Evolutionary conservation across 805 yeast species (phyloP).

Genomic region (Saccharomycopsis sp.): DNA sequence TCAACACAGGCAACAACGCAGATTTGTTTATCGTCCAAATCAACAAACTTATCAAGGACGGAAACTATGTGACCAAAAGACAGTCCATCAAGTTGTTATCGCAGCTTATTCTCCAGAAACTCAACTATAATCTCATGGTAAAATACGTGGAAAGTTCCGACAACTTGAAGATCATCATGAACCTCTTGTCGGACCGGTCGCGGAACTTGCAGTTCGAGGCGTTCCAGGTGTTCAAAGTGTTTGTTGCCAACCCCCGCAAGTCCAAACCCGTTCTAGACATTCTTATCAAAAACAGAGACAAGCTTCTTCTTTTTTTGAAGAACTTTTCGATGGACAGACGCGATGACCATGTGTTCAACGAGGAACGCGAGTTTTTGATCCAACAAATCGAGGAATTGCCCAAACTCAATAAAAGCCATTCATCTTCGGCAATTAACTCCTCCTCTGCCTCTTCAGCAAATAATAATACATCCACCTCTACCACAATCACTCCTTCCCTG

Average conservation of each 20-base stretch:
- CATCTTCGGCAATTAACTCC: neutral
- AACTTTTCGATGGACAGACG: slow-evolving; percentile 52
- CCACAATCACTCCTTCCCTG: neutral
- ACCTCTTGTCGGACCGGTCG: slow-evolving; percentile 77
- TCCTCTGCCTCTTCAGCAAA: neutral
- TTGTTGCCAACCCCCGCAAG: slow-evolving; percentile 94
- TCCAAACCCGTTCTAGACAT: slow-evolving; percentile 75
- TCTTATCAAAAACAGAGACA: slow-evolving; percentile 73
- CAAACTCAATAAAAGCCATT: slow-evolving; percentile 33
- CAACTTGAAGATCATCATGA: slow-evolving; percentile 82
- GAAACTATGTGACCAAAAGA: slow-evolving; percentile 86
- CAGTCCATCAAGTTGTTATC: slow-evolving; percentile 77
- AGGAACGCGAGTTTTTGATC: slow-evolving; percentile 76
- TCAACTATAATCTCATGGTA: slow-evolving; percentile 67
- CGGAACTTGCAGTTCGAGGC: slow-evolving; percentile 86
- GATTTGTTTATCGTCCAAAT: slow-evolving; percentile 53
- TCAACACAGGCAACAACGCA: slow-evolving; percentile 43
- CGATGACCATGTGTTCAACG: slow-evolving; percentile 60
- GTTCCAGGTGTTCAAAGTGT: slow-evolving; percentile 87
- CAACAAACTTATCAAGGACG: slow-evolving; percentile 64
- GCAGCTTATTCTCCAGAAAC: slow-evolving; percentile 61
- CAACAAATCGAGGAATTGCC: slow-evolving; percentile 69
- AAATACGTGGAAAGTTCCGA: slow-evolving; percentile 74
- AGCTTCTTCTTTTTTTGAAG: slow-evolving; percentile 61
- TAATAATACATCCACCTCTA: neutral